These are phyloP conservation scores for Croton laevigatus DNA, from an alignment of 441 rosid species.

Conservation along the genomic window DNA sequence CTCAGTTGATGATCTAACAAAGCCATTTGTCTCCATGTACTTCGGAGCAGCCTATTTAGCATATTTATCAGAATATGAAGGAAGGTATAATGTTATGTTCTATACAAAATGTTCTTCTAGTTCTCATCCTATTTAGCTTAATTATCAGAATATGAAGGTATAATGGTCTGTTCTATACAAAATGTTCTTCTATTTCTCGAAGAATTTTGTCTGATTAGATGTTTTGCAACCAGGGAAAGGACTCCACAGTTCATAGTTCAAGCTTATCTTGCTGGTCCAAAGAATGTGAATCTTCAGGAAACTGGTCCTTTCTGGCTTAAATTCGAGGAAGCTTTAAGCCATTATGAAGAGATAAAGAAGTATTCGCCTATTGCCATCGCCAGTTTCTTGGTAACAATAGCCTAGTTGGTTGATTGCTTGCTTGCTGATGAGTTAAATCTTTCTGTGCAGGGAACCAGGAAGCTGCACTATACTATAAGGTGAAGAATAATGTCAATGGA, in stretches of 20 bases:
- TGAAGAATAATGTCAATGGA: background rate
- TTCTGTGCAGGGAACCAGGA: constrained; percentile 44
- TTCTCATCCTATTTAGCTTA: background rate
- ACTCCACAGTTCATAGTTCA: constrained; percentile 66
- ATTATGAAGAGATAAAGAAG: constrained; percentile 43
- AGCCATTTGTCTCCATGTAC: constrained; percentile 87
- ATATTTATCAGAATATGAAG: constrained; percentile 83
- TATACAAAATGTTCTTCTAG: background rate
- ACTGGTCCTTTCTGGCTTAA: constrained; percentile 45
- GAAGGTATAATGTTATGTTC: constrained; percentile 51
- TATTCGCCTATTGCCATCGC: constrained; percentile 14
- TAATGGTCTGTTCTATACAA: constrained; percentile 9
- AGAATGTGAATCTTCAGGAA: constrained; percentile 55
- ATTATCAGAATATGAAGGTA: too few relatives aligned
- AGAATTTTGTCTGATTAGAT: constrained; percentile 6
- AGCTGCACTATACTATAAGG: constrained; percentile 61
- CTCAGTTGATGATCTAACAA: constrained; percentile 58
- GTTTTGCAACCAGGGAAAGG: constrained; percentile 50
- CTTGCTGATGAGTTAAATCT: constrained; percentile 12
- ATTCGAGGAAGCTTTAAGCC: constrained; percentile 50
- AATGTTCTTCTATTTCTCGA: background rate
- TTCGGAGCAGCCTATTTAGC: constrained; percentile 82
- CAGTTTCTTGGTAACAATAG: background rate
- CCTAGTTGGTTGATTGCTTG: background rate
- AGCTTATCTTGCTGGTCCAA: constrained; percentile 73